Evolutionary conservation across 306 rosid genomes (phyloP).

Genomic region (Arachis hypogaea): DNA sequence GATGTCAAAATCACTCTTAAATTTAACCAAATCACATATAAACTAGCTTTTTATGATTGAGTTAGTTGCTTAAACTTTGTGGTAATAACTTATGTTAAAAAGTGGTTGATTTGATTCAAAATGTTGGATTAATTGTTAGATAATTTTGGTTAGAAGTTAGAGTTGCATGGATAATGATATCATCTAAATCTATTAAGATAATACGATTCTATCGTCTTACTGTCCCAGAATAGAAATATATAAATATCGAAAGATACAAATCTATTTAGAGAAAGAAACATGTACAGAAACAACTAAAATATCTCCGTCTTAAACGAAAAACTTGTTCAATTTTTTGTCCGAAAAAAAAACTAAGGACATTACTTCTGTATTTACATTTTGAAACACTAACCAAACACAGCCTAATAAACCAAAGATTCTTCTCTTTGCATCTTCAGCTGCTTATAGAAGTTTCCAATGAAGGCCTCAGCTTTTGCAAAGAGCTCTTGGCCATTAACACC

Average conservation of each 20-base stretch:
- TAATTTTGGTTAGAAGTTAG: not conserved
- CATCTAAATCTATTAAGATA: not conserved
- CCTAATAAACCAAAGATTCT: slow-evolving; percentile 58
- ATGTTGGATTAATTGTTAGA: not conserved
- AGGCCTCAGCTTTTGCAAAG: slow-evolving; percentile 74
- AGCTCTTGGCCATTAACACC: slow-evolving; percentile 66
- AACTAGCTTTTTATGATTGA: not conserved
- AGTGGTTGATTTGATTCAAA: not conserved
- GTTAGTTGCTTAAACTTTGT: not conserved
- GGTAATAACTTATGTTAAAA: not conserved
- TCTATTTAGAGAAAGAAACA: no score
- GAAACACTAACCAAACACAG: no score
- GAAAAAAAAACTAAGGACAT: no score
- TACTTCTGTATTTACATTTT: no score
- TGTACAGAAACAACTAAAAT: no score
- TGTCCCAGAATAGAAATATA: no score
- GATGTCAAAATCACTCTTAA: not conserved
- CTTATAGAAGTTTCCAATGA: slow-evolving; percentile 77
- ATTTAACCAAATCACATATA: not conserved
- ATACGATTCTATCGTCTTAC: no score
- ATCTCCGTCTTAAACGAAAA: no score
- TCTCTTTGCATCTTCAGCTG: slow-evolving; percentile 89
- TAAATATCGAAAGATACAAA: no score
- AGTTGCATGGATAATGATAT: not conserved
- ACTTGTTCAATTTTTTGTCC: no score